Evolutionary conservation across 108 stramenopile genomes (phyloP).

Genomic region (Pseudonitzschia delicatissima): DNA sequence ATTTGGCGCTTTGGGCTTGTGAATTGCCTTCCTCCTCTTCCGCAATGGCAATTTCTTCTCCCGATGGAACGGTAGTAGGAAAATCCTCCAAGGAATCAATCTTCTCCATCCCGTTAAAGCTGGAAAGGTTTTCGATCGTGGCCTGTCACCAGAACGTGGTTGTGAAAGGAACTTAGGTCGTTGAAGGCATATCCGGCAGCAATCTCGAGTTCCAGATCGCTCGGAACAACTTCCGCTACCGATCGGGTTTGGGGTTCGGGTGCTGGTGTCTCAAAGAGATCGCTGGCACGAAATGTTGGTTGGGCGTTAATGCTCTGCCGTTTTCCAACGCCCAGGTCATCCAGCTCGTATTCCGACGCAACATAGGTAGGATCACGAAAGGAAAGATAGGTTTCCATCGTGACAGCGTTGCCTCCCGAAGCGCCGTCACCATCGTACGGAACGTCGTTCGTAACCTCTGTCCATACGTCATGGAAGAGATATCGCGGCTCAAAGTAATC

Average conservation of each 20-base stretch:
- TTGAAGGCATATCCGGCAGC: conserved; percentile 1
- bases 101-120: too few species aligned
- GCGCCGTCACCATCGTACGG: not conserved
- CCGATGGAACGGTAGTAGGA: not conserved
- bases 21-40: not conserved
- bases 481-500: not conserved
- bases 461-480: not conserved
- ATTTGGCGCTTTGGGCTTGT: not conserved
- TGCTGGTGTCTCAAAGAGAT: not conserved
- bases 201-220: not conserved
- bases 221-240: not conserved
- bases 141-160: not conserved
- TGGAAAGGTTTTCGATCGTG: too few species aligned
- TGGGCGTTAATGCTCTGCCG: not conserved
- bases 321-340: not conserved
- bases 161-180: not conserved
- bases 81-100: not conserved
- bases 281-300: not conserved
- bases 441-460: not conserved
- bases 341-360: not conserved
- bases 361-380: not conserved
- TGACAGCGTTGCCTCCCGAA: not conserved
- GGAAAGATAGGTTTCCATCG: not conserved
- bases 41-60: not conserved
- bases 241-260: not conserved